These are phyloP conservation scores for Fusarium odoratissimum DNA, from an alignment of 2,329 filamentous ascomycete genomes.

Conservation along the genomic window DNA sequence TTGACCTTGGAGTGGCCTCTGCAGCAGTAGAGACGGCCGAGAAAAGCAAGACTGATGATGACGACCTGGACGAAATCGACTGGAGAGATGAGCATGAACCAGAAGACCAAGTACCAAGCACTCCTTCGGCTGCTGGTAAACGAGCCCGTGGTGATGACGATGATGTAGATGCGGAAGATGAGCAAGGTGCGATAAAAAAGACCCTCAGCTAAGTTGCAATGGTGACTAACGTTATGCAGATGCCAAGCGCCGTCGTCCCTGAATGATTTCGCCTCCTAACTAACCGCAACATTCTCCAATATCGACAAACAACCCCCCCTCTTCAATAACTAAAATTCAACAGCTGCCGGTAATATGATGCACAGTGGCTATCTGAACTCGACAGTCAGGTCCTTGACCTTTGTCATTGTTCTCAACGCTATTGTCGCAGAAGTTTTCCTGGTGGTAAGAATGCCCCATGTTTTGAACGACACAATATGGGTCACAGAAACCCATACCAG, in stretches of 20 bases:
- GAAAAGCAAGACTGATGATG: conserved; percentile 24
- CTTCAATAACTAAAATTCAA: conserved; percentile 19
- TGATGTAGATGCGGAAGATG: conserved; percentile 48
- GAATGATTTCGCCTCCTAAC: conserved; percentile 28
- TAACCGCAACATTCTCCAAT: conserved; percentile 31
- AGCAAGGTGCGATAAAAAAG: conserved; percentile 45
- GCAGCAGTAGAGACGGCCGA: conserved; percentile 39
- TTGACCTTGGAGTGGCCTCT: conserved; percentile 39
- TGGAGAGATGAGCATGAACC: conserved; percentile 47
- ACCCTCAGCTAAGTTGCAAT: not conserved
- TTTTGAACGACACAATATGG: conserved; percentile 8
- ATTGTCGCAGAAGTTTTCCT: conserved; percentile 15
- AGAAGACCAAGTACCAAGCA: conserved; percentile 34
- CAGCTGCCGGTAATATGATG: conserved; percentile 16
- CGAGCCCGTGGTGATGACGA: conserved; percentile 46
- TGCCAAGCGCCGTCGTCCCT: conserved; percentile 63
- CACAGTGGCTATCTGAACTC: not conserved
- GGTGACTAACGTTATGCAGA: conserved; percentile 53
- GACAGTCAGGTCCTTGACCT: not conserved
- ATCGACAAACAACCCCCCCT: not conserved
- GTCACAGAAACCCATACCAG: not conserved
- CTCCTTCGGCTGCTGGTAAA: conserved; percentile 42
- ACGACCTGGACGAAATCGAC: conserved; percentile 46
- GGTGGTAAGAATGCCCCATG: conserved; percentile 42
- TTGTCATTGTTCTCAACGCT: conserved; percentile 3